Percentiles rank a stretch among this genome's conserved stretches.
phyloP scores from a whole-genome alignment of 1,139 yeast genomes.

The Candida tunisiensis region DNA sequence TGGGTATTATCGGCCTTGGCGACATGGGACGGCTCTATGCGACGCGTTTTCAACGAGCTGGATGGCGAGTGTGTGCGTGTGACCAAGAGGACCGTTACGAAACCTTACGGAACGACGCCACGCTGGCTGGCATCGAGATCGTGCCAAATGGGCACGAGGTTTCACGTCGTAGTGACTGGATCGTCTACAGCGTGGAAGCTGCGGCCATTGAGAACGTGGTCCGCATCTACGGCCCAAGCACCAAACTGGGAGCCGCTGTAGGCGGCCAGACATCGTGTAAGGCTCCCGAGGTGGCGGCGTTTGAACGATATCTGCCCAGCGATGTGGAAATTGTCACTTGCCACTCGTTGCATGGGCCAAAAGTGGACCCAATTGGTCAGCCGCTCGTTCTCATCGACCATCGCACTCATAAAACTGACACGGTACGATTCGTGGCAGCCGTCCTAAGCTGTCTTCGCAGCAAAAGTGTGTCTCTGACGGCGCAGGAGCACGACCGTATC shows the following conservation, averaged over 20 bases:
- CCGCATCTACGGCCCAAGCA: conserved; percentile 62
- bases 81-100: conserved; percentile 60
- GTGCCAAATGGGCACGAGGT: conserved; percentile 67
- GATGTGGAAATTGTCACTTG: conserved; percentile 76
- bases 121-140: conserved; percentile 27
- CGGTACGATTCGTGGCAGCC: conserved; percentile 41
- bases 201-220: conserved; percentile 59
- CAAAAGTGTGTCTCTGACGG: conserved; percentile 60
- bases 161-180: conserved; percentile 62
- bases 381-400: conserved; percentile 80
- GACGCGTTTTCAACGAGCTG: conserved; percentile 54
- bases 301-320: conserved; percentile 52
- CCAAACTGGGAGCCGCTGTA: conserved; percentile 75
- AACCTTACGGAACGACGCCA: conserved; percentile 26
- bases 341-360: conserved; percentile 92
- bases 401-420: conserved; percentile 35
- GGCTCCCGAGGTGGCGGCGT: conserved; percentile 75
- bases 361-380: conserved; percentile 76
- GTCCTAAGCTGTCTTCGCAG: conserved; percentile 62
- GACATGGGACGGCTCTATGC: conserved; percentile 95
- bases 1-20: conserved; percentile 91
- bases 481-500: conserved; percentile 77
- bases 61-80: conserved; percentile 87
- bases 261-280: conserved; percentile 99
- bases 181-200: conserved; percentile 72